Conservation (phyloP, 768 basidiomycete genomes). For the Rhizopogon vesiculosus region DNA sequence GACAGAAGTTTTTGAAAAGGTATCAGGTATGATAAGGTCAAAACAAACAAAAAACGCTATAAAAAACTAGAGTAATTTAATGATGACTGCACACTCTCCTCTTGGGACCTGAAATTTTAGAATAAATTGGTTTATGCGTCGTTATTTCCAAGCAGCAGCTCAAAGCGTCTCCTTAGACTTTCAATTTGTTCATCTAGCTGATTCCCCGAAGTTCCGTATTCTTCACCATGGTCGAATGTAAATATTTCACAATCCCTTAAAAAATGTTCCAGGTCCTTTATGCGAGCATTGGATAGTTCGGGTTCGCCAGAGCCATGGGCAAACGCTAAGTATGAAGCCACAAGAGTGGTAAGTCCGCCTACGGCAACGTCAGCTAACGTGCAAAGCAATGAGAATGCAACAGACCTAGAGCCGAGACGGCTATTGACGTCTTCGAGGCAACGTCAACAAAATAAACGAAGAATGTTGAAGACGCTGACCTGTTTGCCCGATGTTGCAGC, state of each 20-base stretch:
- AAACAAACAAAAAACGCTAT: no score
- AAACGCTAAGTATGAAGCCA: conserved; percentile 35
- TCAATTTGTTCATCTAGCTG: conserved; percentile 8
- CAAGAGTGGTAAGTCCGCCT: conserved; percentile 31
- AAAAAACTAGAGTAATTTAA: no score
- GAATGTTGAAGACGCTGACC: background rate
- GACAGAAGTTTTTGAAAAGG: no score
- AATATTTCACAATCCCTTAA: conserved; percentile 30
- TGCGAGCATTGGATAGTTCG: conserved; percentile 19
- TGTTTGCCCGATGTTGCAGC: conserved; percentile 16
- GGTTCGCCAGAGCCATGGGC: conserved; percentile 33
- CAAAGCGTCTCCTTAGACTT: conserved; percentile 27
- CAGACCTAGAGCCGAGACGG: conserved; percentile 23
- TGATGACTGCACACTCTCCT: no score
- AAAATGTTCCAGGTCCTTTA: conserved; percentile 28
- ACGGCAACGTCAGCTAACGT: background rate
- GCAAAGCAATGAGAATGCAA: background rate
- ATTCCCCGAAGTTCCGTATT: conserved; percentile 10
- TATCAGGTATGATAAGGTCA: no score
- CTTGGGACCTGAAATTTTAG: no score
- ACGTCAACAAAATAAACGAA: background rate
- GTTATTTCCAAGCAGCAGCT: conserved; percentile 28
- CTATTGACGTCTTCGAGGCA: conserved; percentile 19
- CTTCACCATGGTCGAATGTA: conserved; percentile 24
- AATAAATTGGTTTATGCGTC: background rate